Evolutionary conservation across 2,329 filamentous ascomycete genomes (phyloP).

Genomic region (Sporothrix sp.): DNA sequence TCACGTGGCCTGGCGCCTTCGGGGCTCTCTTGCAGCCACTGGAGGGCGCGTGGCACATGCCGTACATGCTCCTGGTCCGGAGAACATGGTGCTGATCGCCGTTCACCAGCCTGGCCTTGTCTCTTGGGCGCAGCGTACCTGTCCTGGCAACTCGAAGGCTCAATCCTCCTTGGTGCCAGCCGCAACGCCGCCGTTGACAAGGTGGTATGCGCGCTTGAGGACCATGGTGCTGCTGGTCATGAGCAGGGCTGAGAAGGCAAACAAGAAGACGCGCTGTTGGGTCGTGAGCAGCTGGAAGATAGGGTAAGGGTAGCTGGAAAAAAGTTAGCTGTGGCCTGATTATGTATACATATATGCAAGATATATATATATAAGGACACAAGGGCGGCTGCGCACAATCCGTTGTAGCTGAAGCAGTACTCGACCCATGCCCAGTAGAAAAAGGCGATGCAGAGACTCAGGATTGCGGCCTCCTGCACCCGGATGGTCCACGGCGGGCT

Average conservation of each 20-base stretch:
- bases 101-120: background rate
- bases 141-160: background rate
- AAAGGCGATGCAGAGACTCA: slow-evolving; percentile 52
- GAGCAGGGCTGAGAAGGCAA: slow-evolving; percentile 55
- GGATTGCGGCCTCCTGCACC: slow-evolving; percentile 45
- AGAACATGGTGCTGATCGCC: no score
- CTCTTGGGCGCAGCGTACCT: no score
- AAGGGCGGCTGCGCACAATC: no score
- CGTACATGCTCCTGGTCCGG: no score
- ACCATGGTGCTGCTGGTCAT: slow-evolving; percentile 62
- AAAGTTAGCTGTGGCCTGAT: background rate
- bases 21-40: no score
- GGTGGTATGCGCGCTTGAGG: slow-evolving; percentile 61
- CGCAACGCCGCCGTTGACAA: slow-evolving; percentile 49
- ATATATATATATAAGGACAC: no score
- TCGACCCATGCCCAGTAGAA: slow-evolving; percentile 72
- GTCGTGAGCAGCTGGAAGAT: slow-evolving; percentile 63
- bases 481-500: slow-evolving; percentile 64
- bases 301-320: slow-evolving; percentile 69
- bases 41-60: background rate
- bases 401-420: slow-evolving; percentile 57
- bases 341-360: background rate
- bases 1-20: background rate
- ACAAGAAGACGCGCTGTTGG: slow-evolving; percentile 56
- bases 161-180: slow-evolving; percentile 26